Evolutionary conservation across 345 rosid species (phyloP), one percentile per base, ranked within the genome.

Genomic region (Crucihimalaya himalaica): DNA sequence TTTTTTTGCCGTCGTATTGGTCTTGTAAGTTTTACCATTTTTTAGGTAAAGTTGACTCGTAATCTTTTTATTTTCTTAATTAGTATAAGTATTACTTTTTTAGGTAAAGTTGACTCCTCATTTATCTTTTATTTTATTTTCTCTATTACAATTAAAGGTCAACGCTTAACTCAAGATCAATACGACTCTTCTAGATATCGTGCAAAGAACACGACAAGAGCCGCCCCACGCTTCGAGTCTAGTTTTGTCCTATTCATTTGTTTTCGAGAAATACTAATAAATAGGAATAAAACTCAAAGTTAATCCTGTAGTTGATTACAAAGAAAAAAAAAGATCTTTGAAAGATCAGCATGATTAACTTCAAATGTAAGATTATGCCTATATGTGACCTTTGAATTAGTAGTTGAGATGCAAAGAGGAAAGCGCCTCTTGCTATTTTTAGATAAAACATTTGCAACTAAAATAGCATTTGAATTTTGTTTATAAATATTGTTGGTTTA

Each of bases 151-250:
- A 14, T 15, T 15, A 28, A 18, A 51, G 50, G 80, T 77, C 80
- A 77, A 65, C 80, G 72, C 62, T 50, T 54, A 70, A 71, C 80
- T 77, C 76, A 77, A 71, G 11, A 64, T 34, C 56, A 64, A 50
- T 40, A 71, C 80, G 76, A 69, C 75, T 76, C 80, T 48, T 65
- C 14, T 20, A 47, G 71, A 56, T 39, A 70, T 70, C 61, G 80
- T 70, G 75, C 71, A 23, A 35, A 31, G 47, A 46, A 77, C 56
- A 62, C 74, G 79, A 68, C 79, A 76, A 77, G 50, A 76, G 72
- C 80, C 80, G 80, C 65, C 80, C 80, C 80, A 77, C 80, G 75
- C 80, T 77, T 64, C 20, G 48, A 27, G 37, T 70, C 46, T 56
- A 45, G 53, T 56, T 63, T 70, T 77, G 80, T 77, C 61, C 13